Evolutionary conservation across 495 filamentous ascomycete species (phyloP).

Genomic region (Umbilicaria muhlenbergii): DNA sequence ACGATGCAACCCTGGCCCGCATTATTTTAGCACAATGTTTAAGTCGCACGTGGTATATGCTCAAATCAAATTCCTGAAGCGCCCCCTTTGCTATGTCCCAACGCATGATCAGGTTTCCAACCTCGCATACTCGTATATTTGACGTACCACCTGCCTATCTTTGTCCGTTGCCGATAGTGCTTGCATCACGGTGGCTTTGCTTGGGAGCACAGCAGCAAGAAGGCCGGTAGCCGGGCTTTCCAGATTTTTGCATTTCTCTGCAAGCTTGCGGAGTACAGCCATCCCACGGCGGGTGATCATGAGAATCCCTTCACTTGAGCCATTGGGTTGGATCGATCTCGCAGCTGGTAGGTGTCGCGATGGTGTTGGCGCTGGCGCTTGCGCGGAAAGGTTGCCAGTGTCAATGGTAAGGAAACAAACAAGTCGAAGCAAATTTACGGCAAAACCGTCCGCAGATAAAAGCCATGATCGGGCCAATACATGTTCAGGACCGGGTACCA

Average conservation of each 20-base stretch:
- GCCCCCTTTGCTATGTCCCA: slow-evolving; percentile 7
- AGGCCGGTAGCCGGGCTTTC: slow-evolving; percentile 31
- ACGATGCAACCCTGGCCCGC: slow-evolving; percentile 4
- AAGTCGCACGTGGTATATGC: slow-evolving; percentile 7
- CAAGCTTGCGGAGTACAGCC: slow-evolving; percentile 49
- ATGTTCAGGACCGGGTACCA: slow-evolving; percentile 56
- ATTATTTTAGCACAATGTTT: slow-evolving; percentile 19
- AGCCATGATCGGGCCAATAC: slow-evolving; percentile 70
- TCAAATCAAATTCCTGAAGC: slow-evolving; percentile 3
- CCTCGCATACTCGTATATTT: slow-evolving; percentile 56
- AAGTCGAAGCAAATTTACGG: slow-evolving; percentile 57
- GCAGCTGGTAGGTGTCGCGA: neutral
- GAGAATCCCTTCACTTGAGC: no score
- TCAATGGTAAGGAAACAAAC: slow-evolving; percentile 54
- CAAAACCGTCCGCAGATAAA: slow-evolving; percentile 71
- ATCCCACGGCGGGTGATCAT: slow-evolving; percentile 56
- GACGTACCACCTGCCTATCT: slow-evolving; percentile 46
- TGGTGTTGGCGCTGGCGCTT: slow-evolving; percentile 12
- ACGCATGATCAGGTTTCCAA: slow-evolving; percentile 33
- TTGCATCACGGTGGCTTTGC: slow-evolving; percentile 52
- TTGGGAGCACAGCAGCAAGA: slow-evolving; percentile 50
- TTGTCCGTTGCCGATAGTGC: slow-evolving; percentile 48
- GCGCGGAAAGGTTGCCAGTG: slow-evolving; percentile 22
- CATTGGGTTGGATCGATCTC: neutral
- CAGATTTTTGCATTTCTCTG: slow-evolving; percentile 54